These are phyloP conservation scores for Blepharisma stoltei DNA, from an alignment of 73 alveolate species.

Conservation along the genomic window DNA sequence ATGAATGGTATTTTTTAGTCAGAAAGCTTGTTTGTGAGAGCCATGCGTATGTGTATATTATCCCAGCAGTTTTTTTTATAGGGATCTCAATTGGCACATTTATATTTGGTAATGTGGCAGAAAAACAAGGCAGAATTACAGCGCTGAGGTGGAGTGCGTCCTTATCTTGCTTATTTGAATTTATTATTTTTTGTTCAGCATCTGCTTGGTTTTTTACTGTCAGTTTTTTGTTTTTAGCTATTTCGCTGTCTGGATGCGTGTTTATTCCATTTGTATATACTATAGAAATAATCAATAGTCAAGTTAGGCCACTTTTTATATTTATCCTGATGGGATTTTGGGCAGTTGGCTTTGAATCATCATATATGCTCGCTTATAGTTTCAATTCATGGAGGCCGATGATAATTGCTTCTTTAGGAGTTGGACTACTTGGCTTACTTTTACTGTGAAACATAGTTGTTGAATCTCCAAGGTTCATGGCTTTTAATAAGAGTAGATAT, in stretches of 20 bases:
- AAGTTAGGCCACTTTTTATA: background rate
- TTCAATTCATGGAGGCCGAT: background rate
- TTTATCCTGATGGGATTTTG: background rate
- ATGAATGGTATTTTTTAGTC: background rate
- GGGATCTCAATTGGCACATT: background rate
- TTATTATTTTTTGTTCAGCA: background rate
- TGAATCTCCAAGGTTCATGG: constrained; percentile 4
- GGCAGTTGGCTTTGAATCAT: background rate
- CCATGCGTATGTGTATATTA: background rate
- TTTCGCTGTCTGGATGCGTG: background rate
- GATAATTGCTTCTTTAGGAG: background rate
- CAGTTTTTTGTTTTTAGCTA: background rate
- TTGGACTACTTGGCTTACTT: background rate
- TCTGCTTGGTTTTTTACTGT: background rate
- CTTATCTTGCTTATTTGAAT: background rate
- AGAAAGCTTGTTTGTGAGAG: background rate
- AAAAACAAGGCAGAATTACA: background rate
- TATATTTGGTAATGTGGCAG: background rate
- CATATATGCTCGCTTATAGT: background rate
- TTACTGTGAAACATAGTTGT: background rate
- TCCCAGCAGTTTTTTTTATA: background rate
- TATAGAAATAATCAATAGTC: background rate
- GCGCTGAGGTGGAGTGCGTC: background rate
- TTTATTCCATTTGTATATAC: background rate
- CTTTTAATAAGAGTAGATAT: background rate